Base-by-base conservation (phyloP, 805 yeast genomes). In the Peterozyma toletana region DNA sequence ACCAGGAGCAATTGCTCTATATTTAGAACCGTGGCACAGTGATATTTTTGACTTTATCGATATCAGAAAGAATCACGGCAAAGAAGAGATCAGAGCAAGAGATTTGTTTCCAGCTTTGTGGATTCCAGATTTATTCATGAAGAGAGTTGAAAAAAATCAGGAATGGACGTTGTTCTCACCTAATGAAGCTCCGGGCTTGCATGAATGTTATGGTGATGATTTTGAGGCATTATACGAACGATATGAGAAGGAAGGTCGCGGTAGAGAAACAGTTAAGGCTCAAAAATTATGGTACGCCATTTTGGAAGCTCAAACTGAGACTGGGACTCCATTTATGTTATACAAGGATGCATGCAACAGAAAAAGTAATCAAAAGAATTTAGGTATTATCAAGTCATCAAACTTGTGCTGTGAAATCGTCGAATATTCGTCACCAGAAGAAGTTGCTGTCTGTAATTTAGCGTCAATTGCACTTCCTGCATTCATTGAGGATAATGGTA, bases 1-100 rank as follows among this genome's bases (percentile, higher is more conserved):
- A 59, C 83, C 83, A n/a, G 83, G 83, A 55, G 82, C 82, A 13
- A 75, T 77, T 59, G 82, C 82, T 17, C 59, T 77, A 42, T 77
- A 77, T 59, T 57, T 76, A 41, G 83, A 77, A 60, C 82, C 83
- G 55, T 77, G 83, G 83, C 83, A 77, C 56, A 62, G 78, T 7
- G 82, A 77, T 57, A 68, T 77, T 48, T 71, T 77, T 52, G 81
- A 77, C 47, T 75, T 77, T 51, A 68, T 77, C 45, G 81, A 77
- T 55, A 72, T 77, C 50, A 68, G 81, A 60, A 77, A 77, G 63
- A 77, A 77, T 57, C 82, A 77, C 57, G 83, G 83, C 54, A 77
- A 77, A 56, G 83, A 77, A 59, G 83, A 77, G 58, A 73, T 73
- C 50, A 67, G 82, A 57, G 80, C 83, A 29, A 69, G 83, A 64